Conservation (phyloP, 1,139 yeast genomes). For the Meyerozyma athensensis region DNA sequence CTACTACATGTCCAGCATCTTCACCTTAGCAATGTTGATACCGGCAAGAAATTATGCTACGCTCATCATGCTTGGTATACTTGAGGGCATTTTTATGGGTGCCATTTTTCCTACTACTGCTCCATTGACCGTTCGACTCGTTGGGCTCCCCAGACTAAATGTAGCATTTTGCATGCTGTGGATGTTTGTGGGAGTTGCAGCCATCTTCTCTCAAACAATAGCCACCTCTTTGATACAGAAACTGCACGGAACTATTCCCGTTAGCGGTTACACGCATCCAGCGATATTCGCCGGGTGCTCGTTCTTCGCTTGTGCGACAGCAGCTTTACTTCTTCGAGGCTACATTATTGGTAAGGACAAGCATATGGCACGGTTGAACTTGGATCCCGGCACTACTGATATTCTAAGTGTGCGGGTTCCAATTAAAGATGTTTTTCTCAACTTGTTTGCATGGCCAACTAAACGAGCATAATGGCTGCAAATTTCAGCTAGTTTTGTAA, state of each 20-base stretch:
- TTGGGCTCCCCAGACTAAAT: conserved; percentile 7
- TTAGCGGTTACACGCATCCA: conserved; percentile 4
- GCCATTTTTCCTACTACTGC: conserved; percentile 8
- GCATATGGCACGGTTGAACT: neutral
- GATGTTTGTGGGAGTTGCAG: conserved; percentile 8
- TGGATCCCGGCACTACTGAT: neutral
- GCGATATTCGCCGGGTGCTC: conserved; percentile 9
- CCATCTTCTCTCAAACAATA: conserved; percentile 6
- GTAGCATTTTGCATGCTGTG: conserved; percentile 8
- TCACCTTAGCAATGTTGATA: conserved; percentile 32
- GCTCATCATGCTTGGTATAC: conserved; percentile 20
- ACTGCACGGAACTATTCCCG: neutral
- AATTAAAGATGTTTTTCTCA: neutral
- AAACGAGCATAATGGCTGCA: neutral
- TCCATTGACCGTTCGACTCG: conserved; percentile 6
- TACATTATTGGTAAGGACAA: conserved; percentile 7
- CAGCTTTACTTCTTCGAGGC: conserved; percentile 6
- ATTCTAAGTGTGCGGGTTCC: neutral
- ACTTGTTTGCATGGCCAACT: neutral
- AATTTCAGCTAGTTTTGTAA: too few relatives aligned
- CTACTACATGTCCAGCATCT: conserved; percentile 22
- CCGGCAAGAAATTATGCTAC: conserved; percentile 32
- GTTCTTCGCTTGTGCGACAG: conserved; percentile 6
- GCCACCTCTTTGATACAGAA: conserved; percentile 5
- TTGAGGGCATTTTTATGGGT: conserved; percentile 27